Percentiles rank a stretch among this genome's conserved stretches.
phyloP scores from a whole-genome alignment of 345 rosid genomes.

The Salix suchowensis region DNA sequence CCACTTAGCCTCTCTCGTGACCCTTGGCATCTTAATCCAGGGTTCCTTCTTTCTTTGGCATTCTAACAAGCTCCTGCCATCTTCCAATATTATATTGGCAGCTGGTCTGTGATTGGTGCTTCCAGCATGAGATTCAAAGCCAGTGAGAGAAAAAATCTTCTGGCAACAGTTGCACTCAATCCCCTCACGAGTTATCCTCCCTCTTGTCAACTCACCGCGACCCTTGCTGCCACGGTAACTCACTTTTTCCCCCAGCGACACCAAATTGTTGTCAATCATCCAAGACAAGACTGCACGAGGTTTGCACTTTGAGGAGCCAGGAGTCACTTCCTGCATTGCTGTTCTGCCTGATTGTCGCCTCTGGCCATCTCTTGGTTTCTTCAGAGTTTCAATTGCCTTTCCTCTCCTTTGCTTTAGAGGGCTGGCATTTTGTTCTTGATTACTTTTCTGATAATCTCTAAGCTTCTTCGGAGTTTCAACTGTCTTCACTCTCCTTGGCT shows the following conservation, averaged over 20 bases:
- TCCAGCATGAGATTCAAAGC: slow-evolving; percentile 23
- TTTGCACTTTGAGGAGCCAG: neutral
- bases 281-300: slow-evolving; percentile 31
- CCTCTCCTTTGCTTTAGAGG: neutral
- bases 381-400: neutral
- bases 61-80: slow-evolving; percentile 14
- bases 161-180: slow-evolving; percentile 14
- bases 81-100: slow-evolving; percentile 15
- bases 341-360: slow-evolving; percentile 8
- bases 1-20: neutral
- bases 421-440: neutral
- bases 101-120: slow-evolving; percentile 11
- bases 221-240: neutral
- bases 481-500: neutral
- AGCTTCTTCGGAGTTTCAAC: neutral
- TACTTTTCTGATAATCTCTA: neutral
- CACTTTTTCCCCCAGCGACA: slow-evolving; percentile 11
- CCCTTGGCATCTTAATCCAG: neutral
- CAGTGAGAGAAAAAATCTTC: neutral
- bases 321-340: neutral
- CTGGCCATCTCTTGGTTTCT: neutral
- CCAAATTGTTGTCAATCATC: slow-evolving; percentile 37
- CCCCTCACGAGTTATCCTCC: slow-evolving; percentile 16
- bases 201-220: neutral
- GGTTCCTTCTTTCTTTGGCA: neutral